Base-by-base conservation (phyloP, 768 basidiomycete genomes). In the Tulasnella sp. region DNA sequence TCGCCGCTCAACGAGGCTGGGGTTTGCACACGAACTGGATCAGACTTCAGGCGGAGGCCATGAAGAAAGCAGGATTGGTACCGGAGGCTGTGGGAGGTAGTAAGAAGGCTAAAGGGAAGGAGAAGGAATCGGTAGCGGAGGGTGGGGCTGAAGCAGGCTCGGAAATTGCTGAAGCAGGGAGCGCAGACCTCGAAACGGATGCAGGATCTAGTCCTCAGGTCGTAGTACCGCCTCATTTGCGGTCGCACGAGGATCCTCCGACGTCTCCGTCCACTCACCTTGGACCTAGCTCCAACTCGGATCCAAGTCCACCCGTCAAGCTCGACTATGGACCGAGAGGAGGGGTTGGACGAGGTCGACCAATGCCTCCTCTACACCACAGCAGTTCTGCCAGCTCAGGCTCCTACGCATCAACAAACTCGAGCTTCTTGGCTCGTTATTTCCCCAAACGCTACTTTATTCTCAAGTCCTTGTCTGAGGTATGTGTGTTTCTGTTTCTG, bases 371-470 rank as follows among this genome's bases (percentile, higher is more conserved):
- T 17, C 62, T 22, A 1, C 62, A 44, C 39, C 76, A 70, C 77
- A 64, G 77, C 77, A 65, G 76, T 76, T 86, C 88, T 41, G 84
- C 84, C 75, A 87, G 86, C 75, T 88, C 89, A 26, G 86, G 85
- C 3, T 93, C 91, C 59, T 87, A 84, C 78, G 85, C 90, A 17
- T 94, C 92, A 41, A 95, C 94, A 1, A 91, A 84, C 73, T 97
- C 95, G 26, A 92, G 90, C 77, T 81, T 96, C 76, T 82, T 98
- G 16, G 75, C 83, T 3, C 84, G 82, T 67, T 81, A 93, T 78
- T 98, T 96, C 79, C 94, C 94, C 2, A 86, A 85, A 77, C 88
- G 95, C n/a, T 93, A 88, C 78, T 97, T 97, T 77, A 95, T 98
- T 73, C 85, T 96, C 77, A 95, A 96, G 80, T 93, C 91, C 29